Evolutionary conservation across 768 basidiomycete genomes (phyloP), one percentile per base, ranked within the genome.

Genomic region (Boletus sp.): DNA sequence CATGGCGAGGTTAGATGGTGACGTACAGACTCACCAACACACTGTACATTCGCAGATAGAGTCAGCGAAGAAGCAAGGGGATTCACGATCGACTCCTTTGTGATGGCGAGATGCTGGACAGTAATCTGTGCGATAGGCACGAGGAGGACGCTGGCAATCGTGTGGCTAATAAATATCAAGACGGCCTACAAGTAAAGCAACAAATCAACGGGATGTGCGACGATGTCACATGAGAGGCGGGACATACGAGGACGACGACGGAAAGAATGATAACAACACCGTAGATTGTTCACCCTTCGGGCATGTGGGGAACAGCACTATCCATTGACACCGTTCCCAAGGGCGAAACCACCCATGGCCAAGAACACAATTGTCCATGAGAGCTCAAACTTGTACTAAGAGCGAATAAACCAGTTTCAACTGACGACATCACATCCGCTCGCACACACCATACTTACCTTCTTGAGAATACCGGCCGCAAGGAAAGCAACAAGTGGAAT

Each of bases 131-230:
- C 97, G 58, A 99, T 96, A 28, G 97, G 97, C 14, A 97, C 95
- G n/a, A 98, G 83, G 18, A 99, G 81, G 24, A 98, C 92, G 55
- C 90, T 92, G 2, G 97, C 95, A 67, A 99, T 97, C 12, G 95
- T 95, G 74, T 96, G 97, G 69, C 92, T 95, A 72, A 99, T 98
- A 74, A 94, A 92, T 1, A 93, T 94, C n/a, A 90, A 94, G 56
- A 94, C 81, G 55, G 94, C 72, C 87, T 92, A 63, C 15, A 9
- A 36, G n/a, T 4, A 41, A 24, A 17, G 2, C 2, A 20, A 40
- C 2, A 15, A 10, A 7, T 47, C 5, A 47, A 20, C 29, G 35
- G 29, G 12, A 37, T 4, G 8, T 29, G 0, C 1, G 33, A 9
- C 36, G 24, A 24, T 24, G 24, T 24, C 1, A 24, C 24, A 24